Percentiles rank a stretch among this genome's conserved stretches.
Conservation (phyloP, 805 yeast genomes). For the Wickerhamiella bombiphila region DNA sequence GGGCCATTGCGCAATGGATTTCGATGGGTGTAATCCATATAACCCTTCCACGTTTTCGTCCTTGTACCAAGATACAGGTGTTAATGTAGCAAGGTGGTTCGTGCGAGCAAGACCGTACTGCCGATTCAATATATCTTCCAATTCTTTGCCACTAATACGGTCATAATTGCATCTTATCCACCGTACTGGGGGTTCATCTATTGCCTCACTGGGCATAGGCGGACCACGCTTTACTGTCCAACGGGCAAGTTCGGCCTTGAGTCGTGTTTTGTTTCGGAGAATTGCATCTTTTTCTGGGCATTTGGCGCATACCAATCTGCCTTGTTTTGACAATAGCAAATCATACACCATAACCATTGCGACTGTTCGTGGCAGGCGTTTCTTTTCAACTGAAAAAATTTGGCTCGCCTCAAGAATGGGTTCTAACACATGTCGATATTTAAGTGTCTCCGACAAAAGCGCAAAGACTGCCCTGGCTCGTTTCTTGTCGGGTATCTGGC, state of each 20-base stretch:
- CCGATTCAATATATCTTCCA: conserved; percentile 21
- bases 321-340: conserved; percentile 54
- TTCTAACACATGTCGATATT: conserved; percentile 49
- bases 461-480: conserved; percentile 76
- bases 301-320: conserved; percentile 79
- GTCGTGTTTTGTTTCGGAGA: conserved; percentile 60
- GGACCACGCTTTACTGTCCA: conserved; percentile 46
- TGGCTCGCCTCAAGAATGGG: conserved; percentile 53
- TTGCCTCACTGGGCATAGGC: not conserved
- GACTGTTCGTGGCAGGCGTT: conserved; percentile 36
- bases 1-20: conserved; percentile 49
- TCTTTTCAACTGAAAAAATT: conserved; percentile 35
- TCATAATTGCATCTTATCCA: conserved; percentile 47
- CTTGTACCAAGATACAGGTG: conserved; percentile 28
- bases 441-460: conserved; percentile 60
- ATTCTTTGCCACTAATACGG: conserved; percentile 28
- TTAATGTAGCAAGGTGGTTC: conserved; percentile 21
- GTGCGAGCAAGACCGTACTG: conserved; percentile 5
- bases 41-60: conserved; percentile 65
- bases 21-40: conserved; percentile 70
- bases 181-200: conserved; percentile 30
- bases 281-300: conserved; percentile 74
- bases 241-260: conserved; percentile 69
- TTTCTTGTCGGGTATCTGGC: conserved; percentile 22
- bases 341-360: conserved; percentile 67